Evolutionary conservation across 805 yeast genomes (phyloP).

Genomic region (Ogataea paraovalis): DNA sequence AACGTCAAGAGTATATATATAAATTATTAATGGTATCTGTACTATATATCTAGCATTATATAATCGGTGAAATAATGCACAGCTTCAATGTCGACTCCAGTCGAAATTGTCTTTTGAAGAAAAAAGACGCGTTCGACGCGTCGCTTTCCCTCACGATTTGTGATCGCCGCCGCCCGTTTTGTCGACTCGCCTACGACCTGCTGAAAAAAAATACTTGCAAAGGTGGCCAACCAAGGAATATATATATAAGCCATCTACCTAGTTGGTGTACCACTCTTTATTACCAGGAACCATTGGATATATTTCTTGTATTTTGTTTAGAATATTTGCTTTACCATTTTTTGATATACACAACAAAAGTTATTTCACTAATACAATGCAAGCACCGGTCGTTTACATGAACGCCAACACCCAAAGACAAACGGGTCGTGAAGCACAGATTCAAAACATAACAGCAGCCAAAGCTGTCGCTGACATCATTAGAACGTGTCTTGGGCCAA

Average conservation of each 20-base stretch:
- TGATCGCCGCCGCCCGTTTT: not conserved
- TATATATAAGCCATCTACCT: not conserved
- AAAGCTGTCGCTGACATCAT: constrained; percentile 97
- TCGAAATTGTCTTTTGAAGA: not conserved
- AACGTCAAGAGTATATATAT: no score
- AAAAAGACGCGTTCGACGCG: not conserved
- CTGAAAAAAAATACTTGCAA: not conserved
- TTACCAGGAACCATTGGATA: no score
- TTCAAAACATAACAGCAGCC: constrained; percentile 98
- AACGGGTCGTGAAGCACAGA: constrained; percentile 95
- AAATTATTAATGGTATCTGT: no score
- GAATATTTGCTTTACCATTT: not conserved
- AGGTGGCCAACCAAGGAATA: not conserved
- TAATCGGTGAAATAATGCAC: no score
- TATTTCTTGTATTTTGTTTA: no score
- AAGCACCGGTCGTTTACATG: constrained; percentile 81
- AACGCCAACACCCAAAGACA: constrained; percentile 91
- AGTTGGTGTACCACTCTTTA: not conserved
- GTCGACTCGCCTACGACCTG: not conserved
- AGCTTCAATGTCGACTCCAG: no score
- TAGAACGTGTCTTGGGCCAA: constrained; percentile 97
- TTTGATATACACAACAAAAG: not conserved
- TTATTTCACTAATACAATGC: constrained; percentile 41
- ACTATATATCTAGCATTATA: no score
- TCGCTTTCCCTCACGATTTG: constrained; percentile 1